Percentiles rank a stretch among this genome's conserved stretches.
These are phyloP conservation scores for Calonectria crousiana DNA, from an alignment of 2,329 filamentous ascomycete genomes.

Conservation along the genomic window DNA sequence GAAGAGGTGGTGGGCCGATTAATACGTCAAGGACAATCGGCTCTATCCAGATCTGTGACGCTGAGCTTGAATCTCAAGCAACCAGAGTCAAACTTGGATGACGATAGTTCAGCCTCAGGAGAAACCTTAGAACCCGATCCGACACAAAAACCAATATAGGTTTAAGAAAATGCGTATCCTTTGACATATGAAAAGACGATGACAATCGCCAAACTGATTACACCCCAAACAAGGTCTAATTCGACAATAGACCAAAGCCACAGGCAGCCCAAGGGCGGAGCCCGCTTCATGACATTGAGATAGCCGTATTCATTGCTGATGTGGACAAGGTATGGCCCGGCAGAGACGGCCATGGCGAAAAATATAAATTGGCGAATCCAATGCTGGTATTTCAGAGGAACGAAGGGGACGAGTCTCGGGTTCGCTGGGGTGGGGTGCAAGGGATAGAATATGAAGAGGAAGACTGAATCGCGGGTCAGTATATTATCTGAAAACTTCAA, in stretches of 20 bases:
- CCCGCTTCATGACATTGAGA: constrained; percentile 89
- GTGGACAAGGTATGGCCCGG: constrained; percentile 84
- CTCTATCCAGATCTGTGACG: constrained; percentile 29
- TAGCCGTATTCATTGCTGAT: constrained; percentile 86
- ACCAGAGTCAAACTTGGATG: constrained; percentile 16
- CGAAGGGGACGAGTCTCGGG: constrained; percentile 61
- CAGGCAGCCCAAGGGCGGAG: constrained; percentile 87
- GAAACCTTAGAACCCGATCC: constrained; percentile 11
- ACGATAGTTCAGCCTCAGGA: constrained; percentile 19
- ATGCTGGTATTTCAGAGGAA: constrained; percentile 60
- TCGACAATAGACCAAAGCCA: constrained; percentile 97
- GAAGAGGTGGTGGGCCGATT: constrained; percentile 35
- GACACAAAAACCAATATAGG: neutral
- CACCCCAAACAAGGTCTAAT: constrained; percentile 77
- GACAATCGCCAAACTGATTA: constrained; percentile 63
- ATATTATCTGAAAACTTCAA: neutral
- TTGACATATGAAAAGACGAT: constrained; percentile 60
- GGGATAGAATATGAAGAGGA: constrained; percentile 66
- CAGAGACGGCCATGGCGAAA: constrained; percentile 67
- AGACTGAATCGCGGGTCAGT: constrained; percentile 55
- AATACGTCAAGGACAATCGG: constrained; percentile 22
- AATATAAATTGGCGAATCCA: constrained; percentile 72
- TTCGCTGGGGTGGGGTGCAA: constrained; percentile 67
- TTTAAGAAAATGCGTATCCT: constrained; percentile 60
- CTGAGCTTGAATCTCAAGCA: constrained; percentile 28